Evolutionary conservation across 306 rosid genomes (phyloP).

Genomic region (Trifolium pratense): DNA sequence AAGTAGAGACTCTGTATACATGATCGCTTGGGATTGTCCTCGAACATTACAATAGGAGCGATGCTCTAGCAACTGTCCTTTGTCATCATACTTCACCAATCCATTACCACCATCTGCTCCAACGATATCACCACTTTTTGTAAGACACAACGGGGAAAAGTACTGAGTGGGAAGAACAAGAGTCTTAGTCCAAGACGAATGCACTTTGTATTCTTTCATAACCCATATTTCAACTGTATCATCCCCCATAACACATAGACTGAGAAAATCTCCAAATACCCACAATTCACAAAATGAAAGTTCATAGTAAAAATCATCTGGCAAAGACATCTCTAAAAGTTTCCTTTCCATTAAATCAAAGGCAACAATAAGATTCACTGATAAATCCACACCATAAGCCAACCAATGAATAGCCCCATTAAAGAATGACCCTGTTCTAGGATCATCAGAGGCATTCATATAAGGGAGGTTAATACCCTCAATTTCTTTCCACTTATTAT

Average conservation of each 20-base stretch:
- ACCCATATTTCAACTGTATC: background rate
- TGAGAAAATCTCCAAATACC: constrained; percentile 25
- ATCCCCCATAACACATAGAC: background rate
- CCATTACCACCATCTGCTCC: background rate
- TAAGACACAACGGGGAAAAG: background rate
- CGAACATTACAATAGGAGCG: background rate
- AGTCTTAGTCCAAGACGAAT: constrained; percentile 41
- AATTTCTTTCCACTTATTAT: background rate
- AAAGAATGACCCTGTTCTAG: background rate
- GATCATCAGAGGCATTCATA: background rate
- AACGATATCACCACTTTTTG: background rate
- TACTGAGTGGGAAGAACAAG: background rate
- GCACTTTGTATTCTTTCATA: constrained; percentile 40
- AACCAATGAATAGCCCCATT: constrained; percentile 32
- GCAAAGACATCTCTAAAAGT: constrained; percentile 28
- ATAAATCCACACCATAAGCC: background rate
- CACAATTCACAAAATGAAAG: background rate
- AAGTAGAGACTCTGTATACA: background rate
- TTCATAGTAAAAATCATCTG: background rate
- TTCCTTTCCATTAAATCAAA: constrained; percentile 32
- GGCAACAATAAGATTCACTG: constrained; percentile 6
- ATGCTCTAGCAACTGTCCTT: background rate
- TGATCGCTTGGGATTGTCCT: background rate
- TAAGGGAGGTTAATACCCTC: constrained; percentile 1
- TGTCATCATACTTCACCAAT: background rate